Percentiles rank a stretch among this genome's conserved stretches.
phyloP scores from a whole-genome alignment of 2,329 filamentous ascomycete species.

The Herpotrichia juniperi region DNA sequence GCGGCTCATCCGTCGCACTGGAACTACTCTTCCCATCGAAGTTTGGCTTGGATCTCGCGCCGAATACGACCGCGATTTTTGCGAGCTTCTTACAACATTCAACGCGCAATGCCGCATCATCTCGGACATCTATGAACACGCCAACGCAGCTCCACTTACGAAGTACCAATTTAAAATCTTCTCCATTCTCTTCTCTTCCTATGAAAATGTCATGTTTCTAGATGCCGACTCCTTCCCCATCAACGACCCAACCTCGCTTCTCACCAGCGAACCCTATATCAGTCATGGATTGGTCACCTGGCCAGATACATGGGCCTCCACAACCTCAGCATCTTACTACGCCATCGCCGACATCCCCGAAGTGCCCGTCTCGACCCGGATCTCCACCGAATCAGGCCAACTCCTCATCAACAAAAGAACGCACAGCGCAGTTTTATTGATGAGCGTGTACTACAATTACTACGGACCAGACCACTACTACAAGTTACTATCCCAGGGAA shows the following conservation, averaged over 20 bases:
- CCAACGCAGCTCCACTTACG: slow-evolving; percentile 21
- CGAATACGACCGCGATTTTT: slow-evolving; percentile 48
- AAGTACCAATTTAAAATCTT: slow-evolving; percentile 63
- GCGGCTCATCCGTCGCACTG: slow-evolving; percentile 58
- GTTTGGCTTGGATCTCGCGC: slow-evolving; percentile 46
- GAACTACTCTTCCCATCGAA: slow-evolving; percentile 57
- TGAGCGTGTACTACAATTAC: slow-evolving; percentile 62
- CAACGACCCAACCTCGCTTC: slow-evolving; percentile 53
- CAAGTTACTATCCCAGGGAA: slow-evolving; percentile 53
- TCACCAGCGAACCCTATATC: slow-evolving; percentile 58
- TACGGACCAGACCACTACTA: slow-evolving; percentile 61
- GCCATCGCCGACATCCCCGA: slow-evolving; percentile 48
- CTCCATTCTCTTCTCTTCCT: slow-evolving; percentile 63
- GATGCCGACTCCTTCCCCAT: slow-evolving; percentile 64
- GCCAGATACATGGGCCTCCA: slow-evolving; percentile 61
- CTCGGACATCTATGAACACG: slow-evolving; percentile 28
- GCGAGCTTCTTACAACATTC: slow-evolving; percentile 44
- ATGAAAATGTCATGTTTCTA: slow-evolving; percentile 64
- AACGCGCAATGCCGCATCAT: slow-evolving; percentile 48
- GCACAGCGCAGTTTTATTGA: slow-evolving; percentile 55
- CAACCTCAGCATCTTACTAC: slow-evolving; percentile 53
- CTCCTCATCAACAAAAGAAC: slow-evolving; percentile 56
- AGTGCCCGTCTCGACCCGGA: slow-evolving; percentile 31
- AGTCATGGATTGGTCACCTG: slow-evolving; percentile 62
- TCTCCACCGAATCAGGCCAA: slow-evolving; percentile 57